phyloP scores from a whole-genome alignment of 1,284 basidiomycete genomes.

The Sanghuangporus sanghuang region DNA sequence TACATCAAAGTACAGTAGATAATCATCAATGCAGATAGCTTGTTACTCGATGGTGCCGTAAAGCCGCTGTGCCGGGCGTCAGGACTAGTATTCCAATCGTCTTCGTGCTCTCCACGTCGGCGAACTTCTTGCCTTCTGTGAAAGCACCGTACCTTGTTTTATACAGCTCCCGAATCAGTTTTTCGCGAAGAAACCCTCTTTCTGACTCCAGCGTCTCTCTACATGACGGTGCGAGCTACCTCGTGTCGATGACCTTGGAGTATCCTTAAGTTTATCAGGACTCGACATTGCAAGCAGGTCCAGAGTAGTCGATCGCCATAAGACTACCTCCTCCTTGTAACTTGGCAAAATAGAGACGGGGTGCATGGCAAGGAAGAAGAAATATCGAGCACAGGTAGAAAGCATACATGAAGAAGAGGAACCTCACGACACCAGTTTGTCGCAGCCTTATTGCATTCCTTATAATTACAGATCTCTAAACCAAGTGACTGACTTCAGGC shows the following conservation, averaged over 20 bases:
- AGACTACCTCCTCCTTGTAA: neutral
- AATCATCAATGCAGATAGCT: neutral
- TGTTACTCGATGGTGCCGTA: neutral
- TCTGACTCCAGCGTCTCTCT: neutral
- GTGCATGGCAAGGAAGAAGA: constrained; percentile 1
- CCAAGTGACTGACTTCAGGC: neutral
- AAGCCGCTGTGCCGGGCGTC: neutral
- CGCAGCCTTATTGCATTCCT: neutral
- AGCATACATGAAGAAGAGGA: neutral
- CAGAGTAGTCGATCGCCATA: neutral
- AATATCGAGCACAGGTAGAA: constrained; percentile 6
- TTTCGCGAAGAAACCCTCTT: neutral
- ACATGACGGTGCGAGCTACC: neutral
- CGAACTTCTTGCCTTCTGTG: neutral
- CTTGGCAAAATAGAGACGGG: neutral
- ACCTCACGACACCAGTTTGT: neutral
- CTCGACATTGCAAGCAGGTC: neutral
- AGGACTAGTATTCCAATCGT: neutral
- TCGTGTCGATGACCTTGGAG: neutral
- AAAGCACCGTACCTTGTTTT: neutral
- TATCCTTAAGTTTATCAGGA: neutral
- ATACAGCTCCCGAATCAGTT: neutral
- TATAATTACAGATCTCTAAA: neutral
- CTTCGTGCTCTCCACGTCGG: neutral
- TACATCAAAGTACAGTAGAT: neutral